Base-by-base conservation (phyloP, 73 alveolate genomes). In the Symbiodinium natans region DNA sequence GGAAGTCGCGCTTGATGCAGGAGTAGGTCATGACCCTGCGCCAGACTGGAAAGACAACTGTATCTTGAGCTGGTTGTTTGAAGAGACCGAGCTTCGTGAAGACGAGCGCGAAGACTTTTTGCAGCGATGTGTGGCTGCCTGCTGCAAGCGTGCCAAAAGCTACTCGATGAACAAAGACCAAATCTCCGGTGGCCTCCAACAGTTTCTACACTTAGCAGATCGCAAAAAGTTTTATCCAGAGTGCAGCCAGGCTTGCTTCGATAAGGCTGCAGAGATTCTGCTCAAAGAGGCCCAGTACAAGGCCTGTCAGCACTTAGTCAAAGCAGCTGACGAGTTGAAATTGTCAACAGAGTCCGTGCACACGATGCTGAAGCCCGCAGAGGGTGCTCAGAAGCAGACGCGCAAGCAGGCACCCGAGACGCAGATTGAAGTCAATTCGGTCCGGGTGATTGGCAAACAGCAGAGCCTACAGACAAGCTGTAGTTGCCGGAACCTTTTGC, bases 101-200 rank as follows among this genome's bases (percentile, higher is more conserved):
- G 46, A 21, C 7, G 41, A 31, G 6, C 46, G 7, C 7, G 46
- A 33, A 31, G 29, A 39, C 10, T 43, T 75, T 5, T 23, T 31
- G 3, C 41, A 75, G 23, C 86, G 46, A 23, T 75, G 86, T 21
- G 86, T 75, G 9, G 86, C 9, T 17, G 23, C 86, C 29, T 75
- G n/a, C 43, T 75, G 86, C 86, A 75, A 6, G 25, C 86, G 86
- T 29, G 86, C 86, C 46, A 75, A 34, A 31, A 75, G 86, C 46
- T 39, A 29, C 6, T 75, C 86, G 41, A 31, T 75, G 46, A 75
- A 7, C 86, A 34, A 29, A 23, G 48, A 75, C 41, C 48, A 75
- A 3, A 75, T 75, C 7, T 75, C 86, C 29, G 29, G 29, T 13
- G 86, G 86, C 42, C 9, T 75, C 46, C 23, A 25, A 17, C 13